A percentile compares a stretch with the other conserved stretches of the same genome.
phyloP scores from a whole-genome alignment of 805 yeast genomes.

The Starmerella potacharoeniae region DNA sequence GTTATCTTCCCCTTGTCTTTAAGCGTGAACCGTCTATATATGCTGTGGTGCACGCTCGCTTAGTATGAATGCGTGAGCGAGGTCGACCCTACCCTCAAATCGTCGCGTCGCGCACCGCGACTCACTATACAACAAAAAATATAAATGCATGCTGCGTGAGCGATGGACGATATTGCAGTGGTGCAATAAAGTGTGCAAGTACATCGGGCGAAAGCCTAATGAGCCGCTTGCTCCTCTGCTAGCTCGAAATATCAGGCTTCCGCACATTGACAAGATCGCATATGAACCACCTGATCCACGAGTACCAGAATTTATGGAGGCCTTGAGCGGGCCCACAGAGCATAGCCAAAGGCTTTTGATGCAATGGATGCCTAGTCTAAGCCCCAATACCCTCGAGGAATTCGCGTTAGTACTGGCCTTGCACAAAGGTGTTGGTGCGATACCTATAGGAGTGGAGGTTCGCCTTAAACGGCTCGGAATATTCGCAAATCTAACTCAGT shows the following conservation, averaged over 20 bases:
- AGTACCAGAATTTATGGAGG: not conserved
- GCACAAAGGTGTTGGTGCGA: not conserved
- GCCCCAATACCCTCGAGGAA: slow-evolving; percentile 2
- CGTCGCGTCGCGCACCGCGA: not conserved
- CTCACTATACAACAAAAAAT: not conserved
- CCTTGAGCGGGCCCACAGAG: not conserved
- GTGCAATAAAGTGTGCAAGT: slow-evolving; percentile 2
- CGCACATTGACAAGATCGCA: slow-evolving; percentile 11
- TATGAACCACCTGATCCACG: slow-evolving; percentile 2
- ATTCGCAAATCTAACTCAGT: not conserved
- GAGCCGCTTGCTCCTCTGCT: not conserved
- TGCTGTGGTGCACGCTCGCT: no score
- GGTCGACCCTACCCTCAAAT: not conserved
- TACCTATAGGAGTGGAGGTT: not conserved
- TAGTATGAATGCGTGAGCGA: no score
- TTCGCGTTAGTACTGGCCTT: not conserved
- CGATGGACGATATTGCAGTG: slow-evolving; percentile 13
- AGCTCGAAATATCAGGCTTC: slow-evolving; percentile 1
- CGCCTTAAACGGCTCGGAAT: not conserved
- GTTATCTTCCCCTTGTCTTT: not conserved
- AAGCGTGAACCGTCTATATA: no score
- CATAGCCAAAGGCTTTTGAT: not conserved
- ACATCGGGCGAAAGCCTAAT: not conserved
- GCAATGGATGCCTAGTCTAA: not conserved
- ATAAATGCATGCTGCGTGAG: slow-evolving; percentile 5